phyloP scores from a whole-genome alignment of 192 early-diverging fungal genomes.

The Lunasporangiospora selenospora region DNA sequence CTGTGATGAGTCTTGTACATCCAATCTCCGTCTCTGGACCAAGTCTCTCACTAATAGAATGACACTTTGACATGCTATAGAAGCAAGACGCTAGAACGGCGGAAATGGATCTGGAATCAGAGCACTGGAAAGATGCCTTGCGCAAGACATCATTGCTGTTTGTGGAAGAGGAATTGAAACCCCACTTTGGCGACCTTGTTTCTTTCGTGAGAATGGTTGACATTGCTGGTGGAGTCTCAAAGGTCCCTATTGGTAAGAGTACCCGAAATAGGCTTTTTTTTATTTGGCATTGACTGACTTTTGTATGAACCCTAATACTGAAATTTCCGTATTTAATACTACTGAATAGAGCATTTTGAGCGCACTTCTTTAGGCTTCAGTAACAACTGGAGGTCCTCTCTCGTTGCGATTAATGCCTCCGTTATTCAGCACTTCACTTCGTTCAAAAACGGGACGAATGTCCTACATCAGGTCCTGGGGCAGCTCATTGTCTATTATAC shows the following conservation, averaged over 20 bases:
- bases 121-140: slow-evolving; percentile 67
- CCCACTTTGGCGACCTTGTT: slow-evolving; percentile 82
- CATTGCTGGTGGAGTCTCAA: slow-evolving; percentile 61
- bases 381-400: slow-evolving; percentile 76
- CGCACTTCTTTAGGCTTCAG: slow-evolving; percentile 78
- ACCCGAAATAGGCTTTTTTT: too few relatives aligned
- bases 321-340: too few relatives aligned
- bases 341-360: slow-evolving; percentile 65
- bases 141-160: slow-evolving; percentile 74
- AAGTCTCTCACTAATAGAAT: too few relatives aligned
- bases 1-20: too few relatives aligned
- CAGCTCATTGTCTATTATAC: slow-evolving; percentile 95
- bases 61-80: too few relatives aligned
- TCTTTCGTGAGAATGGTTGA: slow-evolving; percentile 80
- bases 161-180: slow-evolving; percentile 89
- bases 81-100: too few relatives aligned
- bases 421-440: slow-evolving; percentile 94
- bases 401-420: slow-evolving; percentile 81
- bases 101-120: slow-evolving; percentile 54
- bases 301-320: too few relatives aligned
- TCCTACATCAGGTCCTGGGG: slow-evolving; percentile 88
- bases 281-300: too few relatives aligned
- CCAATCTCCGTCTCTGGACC: neutral
- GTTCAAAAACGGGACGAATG: slow-evolving; percentile 93
- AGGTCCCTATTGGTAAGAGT: slow-evolving; percentile 54